These are phyloP conservation scores for Liriodendron chinense DNA, from an alignment of 164 flowering plant genomes.

Conservation along the genomic window DNA sequence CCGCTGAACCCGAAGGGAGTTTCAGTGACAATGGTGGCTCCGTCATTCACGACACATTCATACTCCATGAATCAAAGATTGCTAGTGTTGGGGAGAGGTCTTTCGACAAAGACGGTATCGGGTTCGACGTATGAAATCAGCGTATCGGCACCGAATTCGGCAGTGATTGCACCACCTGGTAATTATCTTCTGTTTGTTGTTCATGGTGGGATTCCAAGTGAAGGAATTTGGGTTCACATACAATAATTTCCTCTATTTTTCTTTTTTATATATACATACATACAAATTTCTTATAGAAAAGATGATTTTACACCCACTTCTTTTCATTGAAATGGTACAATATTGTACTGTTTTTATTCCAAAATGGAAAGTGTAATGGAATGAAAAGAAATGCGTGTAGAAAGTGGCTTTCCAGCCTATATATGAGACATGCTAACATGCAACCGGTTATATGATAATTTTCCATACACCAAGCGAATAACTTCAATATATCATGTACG, in stretches of 20 bases:
- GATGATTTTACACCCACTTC: background rate
- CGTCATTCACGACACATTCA: conserved; percentile 51
- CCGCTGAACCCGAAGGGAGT: conserved; percentile 5
- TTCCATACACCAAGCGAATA: no score
- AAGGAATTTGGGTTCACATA: conserved; percentile 48
- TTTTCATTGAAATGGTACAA: background rate
- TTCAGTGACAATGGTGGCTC: conserved; percentile 45
- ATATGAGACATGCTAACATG: no score
- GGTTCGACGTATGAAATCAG: conserved; percentile 13
- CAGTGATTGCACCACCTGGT: conserved; percentile 43
- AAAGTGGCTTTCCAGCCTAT: no score
- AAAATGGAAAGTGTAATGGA: background rate
- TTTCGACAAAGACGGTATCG: conserved; percentile 3
- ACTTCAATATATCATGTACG: no score
- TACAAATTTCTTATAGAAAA: background rate
- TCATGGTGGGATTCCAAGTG: conserved; percentile 41
- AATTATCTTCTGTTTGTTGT: conserved; percentile 42
- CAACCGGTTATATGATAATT: no score
- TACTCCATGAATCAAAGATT: conserved; percentile 52
- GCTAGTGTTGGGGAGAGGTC: conserved; percentile 23
- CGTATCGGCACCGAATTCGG: conserved; percentile 30
- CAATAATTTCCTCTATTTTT: background rate
- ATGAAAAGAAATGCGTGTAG: background rate
- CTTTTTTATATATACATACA: background rate
- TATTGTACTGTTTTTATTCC: no score